Conservation (phyloP, 169 alveolate genomes). For the Cryptosporidium canis region DNA sequence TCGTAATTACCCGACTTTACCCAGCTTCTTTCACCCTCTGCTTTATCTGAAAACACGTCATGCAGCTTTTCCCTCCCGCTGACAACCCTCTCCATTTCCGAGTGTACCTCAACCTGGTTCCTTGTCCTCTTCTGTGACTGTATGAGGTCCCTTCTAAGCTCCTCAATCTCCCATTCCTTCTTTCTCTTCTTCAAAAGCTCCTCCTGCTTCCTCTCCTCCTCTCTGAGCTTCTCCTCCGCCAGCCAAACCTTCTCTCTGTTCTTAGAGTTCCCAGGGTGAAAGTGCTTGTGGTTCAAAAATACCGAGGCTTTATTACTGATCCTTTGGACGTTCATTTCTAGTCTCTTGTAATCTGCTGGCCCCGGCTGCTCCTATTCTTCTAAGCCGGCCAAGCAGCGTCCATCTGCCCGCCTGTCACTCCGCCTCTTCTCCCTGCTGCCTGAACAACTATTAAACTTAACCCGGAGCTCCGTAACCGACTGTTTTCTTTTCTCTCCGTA, state of each 20-base stretch:
- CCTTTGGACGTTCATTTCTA: conserved; percentile 72
- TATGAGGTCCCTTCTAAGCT: conserved; percentile 86
- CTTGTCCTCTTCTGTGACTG: conserved; percentile 76
- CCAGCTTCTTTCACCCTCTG: neutral
- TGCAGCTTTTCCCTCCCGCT: neutral
- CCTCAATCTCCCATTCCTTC: conserved; percentile 92
- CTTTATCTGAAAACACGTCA: neutral
- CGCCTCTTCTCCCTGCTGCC: neutral
- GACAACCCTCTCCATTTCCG: neutral
- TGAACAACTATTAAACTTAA: too few species aligned
- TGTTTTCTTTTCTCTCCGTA: too few species aligned
- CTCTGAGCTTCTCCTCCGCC: conserved; percentile 94
- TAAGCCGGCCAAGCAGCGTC: too few species aligned
- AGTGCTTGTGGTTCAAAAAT: conserved; percentile 91
- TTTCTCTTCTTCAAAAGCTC: conserved; percentile 92
- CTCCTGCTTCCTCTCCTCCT: conserved; percentile 87
- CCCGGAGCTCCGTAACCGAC: too few species aligned
- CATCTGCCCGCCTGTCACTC: neutral
- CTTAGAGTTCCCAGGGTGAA: conserved; percentile 90
- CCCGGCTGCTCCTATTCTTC: neutral
- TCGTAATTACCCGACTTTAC: conserved; percentile 69
- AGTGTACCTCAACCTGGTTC: neutral
- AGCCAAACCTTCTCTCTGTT: conserved; percentile 95
- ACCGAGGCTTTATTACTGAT: conserved; percentile 91
- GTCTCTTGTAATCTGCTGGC: neutral